A percentile compares a stretch with the other conserved stretches of the same genome.
phyloP scores from a whole-genome alignment of 2,329 filamentous ascomycete species.

The Corynespora cassiicola region DNA sequence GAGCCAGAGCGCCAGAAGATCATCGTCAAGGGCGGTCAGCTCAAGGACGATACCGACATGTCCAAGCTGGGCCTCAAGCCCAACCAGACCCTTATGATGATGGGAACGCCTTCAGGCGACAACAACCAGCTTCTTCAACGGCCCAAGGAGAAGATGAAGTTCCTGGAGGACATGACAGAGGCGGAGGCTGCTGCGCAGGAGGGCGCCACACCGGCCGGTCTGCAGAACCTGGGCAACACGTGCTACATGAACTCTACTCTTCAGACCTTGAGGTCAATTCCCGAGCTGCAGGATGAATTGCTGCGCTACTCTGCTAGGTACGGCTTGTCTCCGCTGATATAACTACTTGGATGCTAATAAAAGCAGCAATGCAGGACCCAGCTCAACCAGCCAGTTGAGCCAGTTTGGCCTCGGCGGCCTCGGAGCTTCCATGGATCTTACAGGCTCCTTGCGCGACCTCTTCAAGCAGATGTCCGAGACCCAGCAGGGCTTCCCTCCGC shows the following conservation, averaged over 20 bases:
- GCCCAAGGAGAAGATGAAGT: constrained; percentile 83
- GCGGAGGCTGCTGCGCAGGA: constrained; percentile 84
- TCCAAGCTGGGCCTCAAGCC: constrained; percentile 84
- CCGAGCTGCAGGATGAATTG: constrained; percentile 86
- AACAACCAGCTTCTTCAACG: constrained; percentile 66
- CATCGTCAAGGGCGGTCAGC: constrained; percentile 88
- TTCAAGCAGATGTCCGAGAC: constrained; percentile 91
- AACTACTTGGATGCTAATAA: constrained; percentile 14
- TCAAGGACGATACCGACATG: constrained; percentile 94
- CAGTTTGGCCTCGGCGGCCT: constrained; percentile 66
- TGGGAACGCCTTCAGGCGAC: constrained; percentile 82
- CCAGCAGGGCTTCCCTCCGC: constrained; percentile 82
- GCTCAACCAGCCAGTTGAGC: constrained; percentile 42
- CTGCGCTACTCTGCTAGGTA: constrained; percentile 62
- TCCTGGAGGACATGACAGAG: constrained; percentile 97
- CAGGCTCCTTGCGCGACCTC: constrained; percentile 77
- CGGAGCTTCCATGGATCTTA: constrained; percentile 71
- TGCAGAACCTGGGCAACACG: constrained; percentile 94
- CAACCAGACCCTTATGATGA: constrained; percentile 91
- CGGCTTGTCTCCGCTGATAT: neutral
- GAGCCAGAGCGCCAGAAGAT: constrained; percentile 97
- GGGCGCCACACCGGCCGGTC: constrained; percentile 84
- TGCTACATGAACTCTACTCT: constrained; percentile 98
- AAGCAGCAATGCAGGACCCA: constrained; percentile 36
- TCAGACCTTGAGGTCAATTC: constrained; percentile 87